Base-by-base conservation (phyloP, 2,329 filamentous ascomycete species). In the Diaporthe ilicicola region DNA sequence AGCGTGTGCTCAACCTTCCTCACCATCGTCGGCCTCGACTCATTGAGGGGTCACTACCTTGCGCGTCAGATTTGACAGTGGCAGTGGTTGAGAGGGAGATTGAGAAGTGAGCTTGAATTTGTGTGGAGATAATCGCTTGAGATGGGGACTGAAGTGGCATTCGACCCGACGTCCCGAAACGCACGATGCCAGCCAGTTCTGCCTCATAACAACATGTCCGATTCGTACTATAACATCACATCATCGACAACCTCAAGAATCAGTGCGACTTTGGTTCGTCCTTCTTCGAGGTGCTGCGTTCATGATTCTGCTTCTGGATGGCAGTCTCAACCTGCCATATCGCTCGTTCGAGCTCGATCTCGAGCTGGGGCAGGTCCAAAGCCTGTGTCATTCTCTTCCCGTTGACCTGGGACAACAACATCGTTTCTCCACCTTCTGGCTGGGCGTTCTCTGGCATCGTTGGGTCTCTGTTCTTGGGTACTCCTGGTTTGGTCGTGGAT, bases 321-420 rank as follows among this genome's bases (percentile, higher is more conserved):
- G 83, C 82, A 53, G 80, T 83, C 75, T 90, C 86, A 2, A 95
- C 91, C 80, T 95, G 93, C 85, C 90, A 90, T 71, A 94, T 90
- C 6, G 93, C 93, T 53, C 93, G 84, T 77, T 95, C 92, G 0
- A 94, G 85, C 78, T 95, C 93, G 19, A 91, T 83, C 68, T 90
- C 89, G 32, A 95, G 84, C 69, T 92, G 91, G 0, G 93, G 92
- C 46, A 94, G 86, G 7, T 91, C 84, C 34, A 95, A 81, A 8
- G 86, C 87, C 69, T 90, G 74, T 13, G 77, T 78, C 74, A 81
- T 79, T 68, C 76, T 79, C 74, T 76, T 78, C 37, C 76, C 79
- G 9, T 78, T 75, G 19, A 75, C 76, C 67, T 81, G 78, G 13
- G 78, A 76, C 22, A 82, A 72, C 15, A 83, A 72, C 75, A 90